Evolutionary conservation across 768 basidiomycete species (phyloP), one percentile per base, ranked within the genome.

Genomic region (Lentinula boryana): DNA sequence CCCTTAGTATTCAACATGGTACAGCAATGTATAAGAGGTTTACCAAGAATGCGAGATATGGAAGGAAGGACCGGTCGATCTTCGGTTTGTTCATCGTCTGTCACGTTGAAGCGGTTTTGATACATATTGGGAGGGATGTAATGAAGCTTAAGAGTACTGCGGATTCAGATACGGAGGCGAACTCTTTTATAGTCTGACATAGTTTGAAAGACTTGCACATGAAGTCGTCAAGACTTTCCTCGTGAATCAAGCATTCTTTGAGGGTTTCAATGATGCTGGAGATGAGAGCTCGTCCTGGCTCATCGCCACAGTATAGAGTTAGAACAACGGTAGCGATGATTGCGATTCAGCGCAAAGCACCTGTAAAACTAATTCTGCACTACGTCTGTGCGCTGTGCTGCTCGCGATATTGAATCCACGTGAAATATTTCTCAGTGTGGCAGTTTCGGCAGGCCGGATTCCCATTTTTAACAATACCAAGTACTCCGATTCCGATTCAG

Each of bases 41-140:
- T 12, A 66, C 65, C 67, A 15, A 68, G 67, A 16, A 68, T 68
- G 15, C 68, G 64, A 61, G 66, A 65, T 56, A 68, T 68, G 18
- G 68, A 68, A 15, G 68, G 68, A 23, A 68, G 63, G 16, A 67
- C 65, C 7, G 68, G 68, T 33, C 65, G 61, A 36, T 64, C 62
- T 50, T 65, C 64, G 4, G 44, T 54, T 12, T 61, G 46, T 32
- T 53, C 49, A 50, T 48, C 60, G 60, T 54, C 49, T 5, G 35
- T 21, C 15, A 35, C 12, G 48, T 58, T 57, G 41, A 57, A 58
- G 33, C 4, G 48, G 40, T 32, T 56, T 21, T 27, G 40, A 43
- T 56, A 56, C 55, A 56, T 56, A 5, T 31, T 56, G 23, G 15
- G 5, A 43, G 23, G 9, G 23, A 13, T 13, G n/a, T 1, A 13